Base-by-base conservation (phyloP, 148 eudicot species). In the Chenopodium album region DNA sequence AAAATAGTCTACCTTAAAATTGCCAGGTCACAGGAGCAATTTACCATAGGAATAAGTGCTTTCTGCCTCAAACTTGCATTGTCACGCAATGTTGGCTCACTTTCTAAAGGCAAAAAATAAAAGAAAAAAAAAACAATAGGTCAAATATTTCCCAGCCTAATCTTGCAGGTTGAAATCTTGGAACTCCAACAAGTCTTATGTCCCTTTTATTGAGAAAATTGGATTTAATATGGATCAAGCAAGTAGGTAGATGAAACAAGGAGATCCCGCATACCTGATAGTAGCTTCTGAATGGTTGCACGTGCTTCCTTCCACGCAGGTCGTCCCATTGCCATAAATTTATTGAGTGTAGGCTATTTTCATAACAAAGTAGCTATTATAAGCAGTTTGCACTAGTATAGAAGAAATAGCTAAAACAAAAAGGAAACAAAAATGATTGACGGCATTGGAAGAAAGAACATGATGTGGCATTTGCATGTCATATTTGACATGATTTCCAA, bases 291-390 rank as follows among this genome's bases (percentile, higher is more conserved):
- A 85, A 94, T 86, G 60, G 93, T 86, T 29, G 92, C 86, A 60
- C 99, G 98, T 85, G 99, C 99, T 87, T 95, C 99, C 88, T 88
- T 94, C 99, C 99, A 95, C 10, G 99, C 99, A 59, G 95, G 93
- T 28, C 92, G 85, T 56, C 98, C 99, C 95, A 95, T 71, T 76
- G 79, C 90, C 87, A 89, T 34, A 75, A 93, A 92, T 82, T 90
- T 94, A 82, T 95, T 95, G 44, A 95, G 92, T 80, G 95, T 95
- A 9, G 95, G 86, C 99, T 95, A 93, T 75, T 54, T 72, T 47
- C 76, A 76, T 28, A 56, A 44, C 78, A 82, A 22, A 76, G n/a
- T 16, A 23, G 70, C 37, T 10, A 65, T 48, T 48, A 84, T 48
- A 62, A 80, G 52, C 26, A 31, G 32, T 37, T 67, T 46, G n/a